Evolutionary conservation across 1,284 basidiomycete species (phyloP), one percentile per base, ranked within the genome.

Genomic region (Ceratobasidium sp.): DNA sequence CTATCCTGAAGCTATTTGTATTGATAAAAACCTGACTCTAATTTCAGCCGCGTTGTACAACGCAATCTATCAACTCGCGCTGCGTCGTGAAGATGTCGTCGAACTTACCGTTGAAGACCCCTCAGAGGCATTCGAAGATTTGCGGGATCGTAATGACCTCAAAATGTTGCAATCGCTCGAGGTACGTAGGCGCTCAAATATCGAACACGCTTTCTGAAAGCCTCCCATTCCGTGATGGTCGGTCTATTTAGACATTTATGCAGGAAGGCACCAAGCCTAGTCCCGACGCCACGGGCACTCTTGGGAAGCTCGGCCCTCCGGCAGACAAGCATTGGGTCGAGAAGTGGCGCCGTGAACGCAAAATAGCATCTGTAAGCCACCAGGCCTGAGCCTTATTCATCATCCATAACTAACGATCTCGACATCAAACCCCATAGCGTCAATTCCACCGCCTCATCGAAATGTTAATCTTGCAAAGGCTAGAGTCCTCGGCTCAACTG

Each of bases 71-170:
- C 87, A 91, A 78, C 87, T 93, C 79, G 87, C 93, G 62, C 82
- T 94, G 44, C 82, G 85, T 7, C 86, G 89, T 47, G 83, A 89
- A 0, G 83, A 87, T 52, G 89, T 98, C 41, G 89, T 91, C 11
- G 97, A 99, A 81, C 84, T 99, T 66, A 98, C 96, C 0, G 93
- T 99, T 23, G 97, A 99, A 83, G 97, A 99, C 80, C 97, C 97
- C 0, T 95, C 95, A 0, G 97, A 99, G 82, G 92, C 93, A 9
- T 97, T 98, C 79, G 96, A 98, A 80, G 95, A 98, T 79, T 85
- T 99, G 69, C 87, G 97, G 43, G 98, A 99, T 82, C 90, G 93
- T 61, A 93, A 93, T 78, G 98, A 99, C 80, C 86, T 99, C 30
- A 85, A 87, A 74, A 91, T 93, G 85, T 85, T 98, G n/a, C 84